Percentiles rank a stretch among this genome's conserved stretches.
phyloP scores from a whole-genome alignment of 495 filamentous ascomycete genomes.

The Hypoxylon cercidicola region DNA sequence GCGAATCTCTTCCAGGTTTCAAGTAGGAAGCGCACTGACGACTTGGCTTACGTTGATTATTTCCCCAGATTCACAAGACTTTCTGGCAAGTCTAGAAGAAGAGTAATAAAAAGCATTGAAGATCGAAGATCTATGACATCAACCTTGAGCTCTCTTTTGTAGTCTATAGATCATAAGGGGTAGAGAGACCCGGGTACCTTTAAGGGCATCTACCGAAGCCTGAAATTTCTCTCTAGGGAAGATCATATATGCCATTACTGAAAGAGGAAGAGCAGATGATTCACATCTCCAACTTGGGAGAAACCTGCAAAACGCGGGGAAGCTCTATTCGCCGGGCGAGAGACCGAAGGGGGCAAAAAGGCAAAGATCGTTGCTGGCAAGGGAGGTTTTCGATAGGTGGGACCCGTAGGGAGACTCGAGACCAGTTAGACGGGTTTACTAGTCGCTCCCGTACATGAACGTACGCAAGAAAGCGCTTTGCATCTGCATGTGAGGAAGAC shows the following conservation, averaged over 20 bases:
- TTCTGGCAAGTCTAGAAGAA: too few relatives aligned
- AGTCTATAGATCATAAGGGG: too few relatives aligned
- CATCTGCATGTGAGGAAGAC: constrained; percentile 25
- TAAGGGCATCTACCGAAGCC: constrained; percentile 19
- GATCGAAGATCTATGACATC: too few relatives aligned
- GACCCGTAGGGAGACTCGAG: not conserved
- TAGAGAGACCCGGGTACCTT: not conserved
- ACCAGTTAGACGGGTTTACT: constrained; percentile 1
- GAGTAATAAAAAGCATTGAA: too few relatives aligned
- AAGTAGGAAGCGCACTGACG: too few relatives aligned
- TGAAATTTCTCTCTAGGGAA: constrained; percentile 1
- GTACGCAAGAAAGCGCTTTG: constrained; percentile 19
- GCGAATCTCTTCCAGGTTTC: not conserved
- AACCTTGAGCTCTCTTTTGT: too few relatives aligned
- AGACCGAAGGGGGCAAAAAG: constrained; percentile 17
- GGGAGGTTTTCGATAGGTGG: constrained; percentile 3
- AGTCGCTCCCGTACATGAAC: constrained; percentile 15
- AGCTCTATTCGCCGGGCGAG: constrained; percentile 20
- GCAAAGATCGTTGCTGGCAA: constrained; percentile 22
- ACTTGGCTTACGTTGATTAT: not conserved
- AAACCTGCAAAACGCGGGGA: constrained; percentile 25
- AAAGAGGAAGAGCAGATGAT: constrained; percentile 17
- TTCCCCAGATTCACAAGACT: not conserved
- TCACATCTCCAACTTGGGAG: constrained; percentile 8
- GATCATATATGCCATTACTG: constrained; percentile 29